A percentile compares a stretch with the other conserved stretches of the same genome.
These are phyloP conservation scores for Euphrasia arctica DNA, from an alignment of 305 asterid genomes.

Conservation along the genomic window DNA sequence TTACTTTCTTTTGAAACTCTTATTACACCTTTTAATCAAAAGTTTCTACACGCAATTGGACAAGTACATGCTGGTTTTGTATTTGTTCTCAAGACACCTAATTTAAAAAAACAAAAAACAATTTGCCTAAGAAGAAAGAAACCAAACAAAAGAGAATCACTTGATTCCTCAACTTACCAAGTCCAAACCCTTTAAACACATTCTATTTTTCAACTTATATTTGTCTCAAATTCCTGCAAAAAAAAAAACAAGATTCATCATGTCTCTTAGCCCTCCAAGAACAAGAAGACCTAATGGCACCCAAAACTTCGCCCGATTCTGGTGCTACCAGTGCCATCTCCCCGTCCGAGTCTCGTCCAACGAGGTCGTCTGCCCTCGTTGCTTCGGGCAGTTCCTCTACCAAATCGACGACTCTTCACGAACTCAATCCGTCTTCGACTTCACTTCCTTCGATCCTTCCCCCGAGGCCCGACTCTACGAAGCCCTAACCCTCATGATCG, in stretches of 20 bases:
- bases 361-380: slow-evolving; percentile 59
- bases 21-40: too few species aligned
- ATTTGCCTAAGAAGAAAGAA: slow-evolving; percentile 18
- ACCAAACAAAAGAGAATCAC: slow-evolving; percentile 33
- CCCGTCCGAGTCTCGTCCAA: slow-evolving; percentile 39
- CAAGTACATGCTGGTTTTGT: too few species aligned
- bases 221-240: background rate
- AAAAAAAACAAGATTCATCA: slow-evolving; percentile 14
- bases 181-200: slow-evolving; percentile 31
- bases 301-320: slow-evolving; percentile 48
- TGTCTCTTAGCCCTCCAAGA: slow-evolving; percentile 38
- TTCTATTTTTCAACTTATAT: background rate
- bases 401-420: slow-evolving; percentile 43
- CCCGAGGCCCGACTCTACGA: slow-evolving; percentile 83
- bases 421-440: slow-evolving; percentile 46
- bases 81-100: background rate
- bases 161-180: slow-evolving; percentile 30
- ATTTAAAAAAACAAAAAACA: background rate
- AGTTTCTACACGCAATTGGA: too few species aligned
- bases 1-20: too few species aligned
- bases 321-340: slow-evolving; percentile 92
- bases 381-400: slow-evolving; percentile 58
- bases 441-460: slow-evolving; percentile 73
- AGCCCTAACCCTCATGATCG: slow-evolving; percentile 62
- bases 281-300: slow-evolving; percentile 18